Evolutionary conservation across 345 rosid species (phyloP), one percentile per base, ranked within the genome.

Genomic region (Nephelium lappaceum): DNA sequence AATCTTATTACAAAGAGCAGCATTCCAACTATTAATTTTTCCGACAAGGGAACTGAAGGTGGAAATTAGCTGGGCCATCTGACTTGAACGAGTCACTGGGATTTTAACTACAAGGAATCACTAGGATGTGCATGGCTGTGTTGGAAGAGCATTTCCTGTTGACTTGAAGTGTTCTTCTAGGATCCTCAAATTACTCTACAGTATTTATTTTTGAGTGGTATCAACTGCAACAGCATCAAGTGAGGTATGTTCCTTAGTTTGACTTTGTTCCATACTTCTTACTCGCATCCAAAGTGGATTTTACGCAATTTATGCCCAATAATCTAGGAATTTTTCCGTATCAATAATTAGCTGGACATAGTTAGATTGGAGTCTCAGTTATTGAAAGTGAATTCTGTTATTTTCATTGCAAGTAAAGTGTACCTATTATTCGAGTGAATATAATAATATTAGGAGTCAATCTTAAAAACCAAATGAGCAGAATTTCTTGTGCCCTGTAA

Each of bases 1-100:
- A 73, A 79, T 69, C 90, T 93, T 60, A 82, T 91, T 42, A 80
- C 73, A 64, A 84, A 83, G 1, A 86, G 94, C 25, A 82, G 79
- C 25, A 72, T 89, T 55, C 91, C 92, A 10, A 11, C 81, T 23
- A 53, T 69, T 62, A 14, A 4, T 60, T 16, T 84, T 41, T 31
- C 79, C 63, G 82, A 81, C 66, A 60, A 6, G 68, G 80, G 67
- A 76, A 79, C 45, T 72, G 78, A 81, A 78, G 76, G 31, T 73
- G 76, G 68, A 78, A 14, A 65, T 45, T 18, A 36, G 69, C 60
- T 51, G 74, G 43, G 45, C 60, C 63, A 27, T 60, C 67, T 74
- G 74, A 78, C 67, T 27, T 9, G 42, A 64, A 27, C 36, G 39
- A 75, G n/a, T 53, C 5, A 3, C 58, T 4, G 1, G 19, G n/a